A percentile compares a stretch with the other conserved stretches of the same genome.
phyloP scores from a whole-genome alignment of 805 yeast genomes.

The Torulaspora gathmanii region DNA sequence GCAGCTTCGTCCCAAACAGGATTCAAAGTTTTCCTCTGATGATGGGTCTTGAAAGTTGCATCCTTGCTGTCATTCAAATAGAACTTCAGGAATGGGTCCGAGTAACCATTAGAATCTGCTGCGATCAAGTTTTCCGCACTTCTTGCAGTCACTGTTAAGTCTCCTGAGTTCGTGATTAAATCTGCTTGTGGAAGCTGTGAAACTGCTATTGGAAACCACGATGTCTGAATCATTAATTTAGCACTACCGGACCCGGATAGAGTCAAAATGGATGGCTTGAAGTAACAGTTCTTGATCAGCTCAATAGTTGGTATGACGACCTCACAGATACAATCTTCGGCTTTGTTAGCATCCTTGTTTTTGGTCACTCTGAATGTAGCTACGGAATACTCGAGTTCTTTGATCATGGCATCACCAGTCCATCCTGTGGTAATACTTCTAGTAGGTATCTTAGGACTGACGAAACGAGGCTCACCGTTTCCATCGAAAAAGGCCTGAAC shows the following conservation, averaged over 20 bases:
- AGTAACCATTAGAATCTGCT: slow-evolving; percentile 88
- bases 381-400: slow-evolving; percentile 71
- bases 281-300: slow-evolving; percentile 60
- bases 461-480: slow-evolving; percentile 59
- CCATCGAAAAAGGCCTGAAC: slow-evolving; percentile 77
- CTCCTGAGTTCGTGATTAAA: slow-evolving; percentile 70
- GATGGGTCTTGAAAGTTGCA: slow-evolving; percentile 66
- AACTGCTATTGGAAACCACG: slow-evolving; percentile 74
- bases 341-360: slow-evolving; percentile 49
- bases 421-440: slow-evolving; percentile 39
- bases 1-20: slow-evolving; percentile 86
- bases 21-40: slow-evolving; percentile 76
- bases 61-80: slow-evolving; percentile 59
- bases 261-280: slow-evolving; percentile 52
- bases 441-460: slow-evolving; percentile 45
- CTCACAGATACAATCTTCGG: slow-evolving; percentile 56
- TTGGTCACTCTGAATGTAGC: slow-evolving; percentile 58
- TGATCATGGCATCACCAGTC: slow-evolving; percentile 70
- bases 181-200: slow-evolving; percentile 67
- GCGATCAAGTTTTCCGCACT: slow-evolving; percentile 67
- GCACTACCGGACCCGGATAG: slow-evolving; percentile 51
- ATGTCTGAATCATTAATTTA: slow-evolving; percentile 53
- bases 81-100: slow-evolving; percentile 83
- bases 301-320: slow-evolving; percentile 61
- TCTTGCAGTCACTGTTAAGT: slow-evolving; percentile 53